Conservation (phyloP, 75 land plant genomes). For the Selaginella tamariscina region DNA sequence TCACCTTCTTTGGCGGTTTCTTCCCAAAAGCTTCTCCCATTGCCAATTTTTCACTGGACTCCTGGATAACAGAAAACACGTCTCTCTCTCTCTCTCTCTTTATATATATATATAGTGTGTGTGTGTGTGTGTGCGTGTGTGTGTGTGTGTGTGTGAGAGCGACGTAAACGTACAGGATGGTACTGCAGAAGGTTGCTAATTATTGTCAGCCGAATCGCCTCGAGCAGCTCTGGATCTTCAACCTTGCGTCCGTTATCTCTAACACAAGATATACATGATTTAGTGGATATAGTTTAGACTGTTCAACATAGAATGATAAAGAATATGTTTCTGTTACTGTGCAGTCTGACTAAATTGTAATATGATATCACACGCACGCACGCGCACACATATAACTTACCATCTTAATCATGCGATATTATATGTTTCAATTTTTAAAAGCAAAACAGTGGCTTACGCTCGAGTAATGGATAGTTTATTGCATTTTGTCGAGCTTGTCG, state of each 20-base stretch:
- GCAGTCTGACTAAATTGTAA: no score
- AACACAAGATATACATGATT: no score
- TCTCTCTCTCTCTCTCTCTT: not conserved
- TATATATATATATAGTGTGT: not conserved
- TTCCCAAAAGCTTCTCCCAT: slow-evolving; percentile 87
- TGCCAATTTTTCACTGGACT: slow-evolving; percentile 78
- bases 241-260: slow-evolving; percentile 75
- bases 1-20: slow-evolving; percentile 36
- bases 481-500: slow-evolving; percentile 45
- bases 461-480: slow-evolving; percentile 67
- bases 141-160: no score
- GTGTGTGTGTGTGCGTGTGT: no score
- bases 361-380: no score
- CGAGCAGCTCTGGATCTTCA: slow-evolving; percentile 86
- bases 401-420: no score
- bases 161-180: slow-evolving; percentile 77
- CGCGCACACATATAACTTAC: no score
- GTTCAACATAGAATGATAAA: no score
- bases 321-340: no score
- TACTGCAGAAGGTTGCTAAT: slow-evolving; percentile 80
- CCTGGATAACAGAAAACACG: slow-evolving; percentile 33
- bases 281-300: no score
- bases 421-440: not conserved
- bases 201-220: slow-evolving; percentile 78
- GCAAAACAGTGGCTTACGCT: slow-evolving; percentile 28